phyloP scores from a whole-genome alignment of 495 filamentous ascomycete species.

The Trichocladium uniseriatum region DNA sequence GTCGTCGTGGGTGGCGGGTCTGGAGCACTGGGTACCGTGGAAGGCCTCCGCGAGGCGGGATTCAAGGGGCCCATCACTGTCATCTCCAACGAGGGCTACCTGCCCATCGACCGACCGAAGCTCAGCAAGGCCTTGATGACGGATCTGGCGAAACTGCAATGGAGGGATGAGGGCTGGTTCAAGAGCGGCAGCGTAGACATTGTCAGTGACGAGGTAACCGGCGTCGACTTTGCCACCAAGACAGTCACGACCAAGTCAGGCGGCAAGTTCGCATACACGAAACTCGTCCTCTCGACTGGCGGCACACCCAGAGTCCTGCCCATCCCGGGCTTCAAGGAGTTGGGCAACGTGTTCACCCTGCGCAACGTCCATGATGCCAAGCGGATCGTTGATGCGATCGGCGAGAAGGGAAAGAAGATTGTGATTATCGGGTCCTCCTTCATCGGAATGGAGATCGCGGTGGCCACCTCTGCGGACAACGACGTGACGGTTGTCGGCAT shows the following conservation, averaged over 20 bases:
- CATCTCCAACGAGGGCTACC: slow-evolving; percentile 73
- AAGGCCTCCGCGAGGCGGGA: slow-evolving; percentile 70
- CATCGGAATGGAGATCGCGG: slow-evolving; percentile 93
- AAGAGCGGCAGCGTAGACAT: slow-evolving; percentile 62
- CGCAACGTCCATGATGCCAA: slow-evolving; percentile 66
- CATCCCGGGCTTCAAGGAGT: slow-evolving; percentile 72
- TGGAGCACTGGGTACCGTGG: slow-evolving; percentile 68
- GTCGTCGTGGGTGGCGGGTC: slow-evolving; percentile 87
- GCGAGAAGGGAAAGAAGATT: slow-evolving; percentile 81
- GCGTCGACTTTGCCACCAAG: slow-evolving; percentile 65
- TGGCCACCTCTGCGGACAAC: slow-evolving; percentile 63
- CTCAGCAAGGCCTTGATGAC: slow-evolving; percentile 87
- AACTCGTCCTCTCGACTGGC: slow-evolving; percentile 82
- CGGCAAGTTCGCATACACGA: slow-evolving; percentile 64
- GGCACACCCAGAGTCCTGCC: slow-evolving; percentile 72
- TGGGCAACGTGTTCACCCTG: slow-evolving; percentile 78
- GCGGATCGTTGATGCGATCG: slow-evolving; percentile 64
- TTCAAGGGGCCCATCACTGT: slow-evolving; percentile 76
- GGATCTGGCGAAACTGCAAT: slow-evolving; percentile 69
- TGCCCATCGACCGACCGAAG: slow-evolving; percentile 88
- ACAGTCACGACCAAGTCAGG: slow-evolving; percentile 64
- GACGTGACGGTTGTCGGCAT: slow-evolving; percentile 86
- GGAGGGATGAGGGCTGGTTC: slow-evolving; percentile 68
- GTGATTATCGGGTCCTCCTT: slow-evolving; percentile 87
- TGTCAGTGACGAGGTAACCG: slow-evolving; percentile 62